A percentile compares a stretch with the other conserved stretches of the same genome.
These are phyloP conservation scores for Gamarada debralockiae DNA, from an alignment of 495 filamentous ascomycete species.

Conservation along the genomic window DNA sequence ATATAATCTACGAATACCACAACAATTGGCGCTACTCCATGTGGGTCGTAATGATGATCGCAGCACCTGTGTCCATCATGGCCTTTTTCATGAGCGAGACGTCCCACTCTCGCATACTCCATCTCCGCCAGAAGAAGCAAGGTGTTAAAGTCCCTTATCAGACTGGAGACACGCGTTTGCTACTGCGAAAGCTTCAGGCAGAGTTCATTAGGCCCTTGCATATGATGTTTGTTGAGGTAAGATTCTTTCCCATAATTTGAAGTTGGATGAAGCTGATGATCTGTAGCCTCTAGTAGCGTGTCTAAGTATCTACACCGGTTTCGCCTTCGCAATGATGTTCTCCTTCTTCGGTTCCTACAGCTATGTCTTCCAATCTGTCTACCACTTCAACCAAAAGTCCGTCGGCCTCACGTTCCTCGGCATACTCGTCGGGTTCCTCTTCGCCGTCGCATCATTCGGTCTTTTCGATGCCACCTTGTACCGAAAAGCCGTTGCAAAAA, in stretches of 20 bases:
- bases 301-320: slow-evolving; percentile 22
- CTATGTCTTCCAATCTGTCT: slow-evolving; percentile 21
- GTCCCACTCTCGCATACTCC: slow-evolving; percentile 11
- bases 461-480: slow-evolving; percentile 20
- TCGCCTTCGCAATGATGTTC: slow-evolving; percentile 24
- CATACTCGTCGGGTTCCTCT: slow-evolving; percentile 16
- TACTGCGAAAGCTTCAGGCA: slow-evolving; percentile 8
- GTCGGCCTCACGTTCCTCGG: slow-evolving; percentile 23
- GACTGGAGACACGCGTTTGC: slow-evolving; percentile 10
- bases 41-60: slow-evolving; percentile 53
- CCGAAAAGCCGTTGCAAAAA: slow-evolving; percentile 5
- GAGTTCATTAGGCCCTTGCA: slow-evolving; percentile 11
- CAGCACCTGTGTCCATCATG: slow-evolving; percentile 9
- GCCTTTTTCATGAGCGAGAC: slow-evolving; percentile 21
- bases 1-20: slow-evolving; percentile 63
- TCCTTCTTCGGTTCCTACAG: slow-evolving; percentile 23
- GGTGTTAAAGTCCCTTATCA: slow-evolving; percentile 10
- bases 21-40: slow-evolving; percentile 64
- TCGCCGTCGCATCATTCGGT: slow-evolving; percentile 13
- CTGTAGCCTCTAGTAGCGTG: slow-evolving; percentile 13
- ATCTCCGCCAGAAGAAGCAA: slow-evolving; percentile 7
- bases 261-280: not conserved
- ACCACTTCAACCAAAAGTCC: slow-evolving; percentile 21
- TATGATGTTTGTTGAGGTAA: slow-evolving; percentile 12
- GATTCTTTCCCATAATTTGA: not conserved